A percentile compares a stretch with the other conserved stretches of the same genome.
These are phyloP conservation scores for Candida orba DNA, from an alignment of 805 yeast genomes.

Conservation along the genomic window DNA sequence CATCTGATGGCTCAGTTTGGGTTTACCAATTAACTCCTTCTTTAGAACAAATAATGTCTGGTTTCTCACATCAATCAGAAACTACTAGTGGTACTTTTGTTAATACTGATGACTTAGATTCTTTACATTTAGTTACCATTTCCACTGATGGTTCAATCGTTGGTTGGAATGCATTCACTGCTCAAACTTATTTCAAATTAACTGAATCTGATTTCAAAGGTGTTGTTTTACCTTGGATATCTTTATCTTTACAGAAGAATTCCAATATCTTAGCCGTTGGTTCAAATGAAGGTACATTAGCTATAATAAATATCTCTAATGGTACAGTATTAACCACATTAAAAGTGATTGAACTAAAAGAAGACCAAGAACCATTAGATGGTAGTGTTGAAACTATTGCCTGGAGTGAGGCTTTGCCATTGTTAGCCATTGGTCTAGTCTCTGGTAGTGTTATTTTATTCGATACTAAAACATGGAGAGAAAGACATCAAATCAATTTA, in stretches of 20 bases:
- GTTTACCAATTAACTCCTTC: conserved; percentile 64
- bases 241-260: conserved; percentile 44
- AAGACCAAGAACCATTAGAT: conserved; percentile 51
- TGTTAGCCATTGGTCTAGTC: conserved; percentile 85
- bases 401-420: conserved; percentile 61
- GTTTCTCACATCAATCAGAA: conserved; percentile 74
- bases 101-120: conserved; percentile 48
- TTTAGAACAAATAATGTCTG: conserved; percentile 66
- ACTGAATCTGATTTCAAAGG: conserved; percentile 65
- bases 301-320: conserved; percentile 65
- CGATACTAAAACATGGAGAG: conserved; percentile 81
- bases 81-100: conserved; percentile 77
- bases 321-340: conserved; percentile 66
- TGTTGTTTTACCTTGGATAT: conserved; percentile 82
- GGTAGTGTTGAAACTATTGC: conserved; percentile 74
- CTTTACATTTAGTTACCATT: conserved; percentile 59
- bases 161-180: conserved; percentile 85
- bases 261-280: conserved; percentile 66
- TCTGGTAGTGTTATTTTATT: conserved; percentile 79
- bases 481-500: conserved; percentile 60
- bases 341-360: conserved; percentile 52
- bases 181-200: conserved; percentile 60
- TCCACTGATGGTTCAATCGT: conserved; percentile 84
- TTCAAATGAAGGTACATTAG: conserved; percentile 79
- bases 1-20: conserved; percentile 91